Base-by-base conservation (phyloP, 257 asterid species). In the Fraxinus pennsylvanica region DNA sequence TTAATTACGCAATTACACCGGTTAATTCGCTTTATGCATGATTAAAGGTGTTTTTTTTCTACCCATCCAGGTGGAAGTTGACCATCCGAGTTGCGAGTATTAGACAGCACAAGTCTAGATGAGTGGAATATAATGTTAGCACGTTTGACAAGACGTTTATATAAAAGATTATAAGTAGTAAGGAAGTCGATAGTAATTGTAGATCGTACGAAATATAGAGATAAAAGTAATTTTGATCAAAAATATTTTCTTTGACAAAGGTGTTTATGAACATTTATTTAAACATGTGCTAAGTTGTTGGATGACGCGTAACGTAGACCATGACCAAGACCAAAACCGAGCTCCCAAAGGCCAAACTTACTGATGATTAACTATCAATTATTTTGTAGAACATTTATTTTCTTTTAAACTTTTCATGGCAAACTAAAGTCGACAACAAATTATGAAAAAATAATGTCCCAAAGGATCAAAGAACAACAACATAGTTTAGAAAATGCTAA, bases 401-500 rank as follows among this genome's bases (percentile, higher is more conserved):
- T 61, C 68, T 22, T 22, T 21, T 61, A 25, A 61, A 9, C 32
- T 22, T 25, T 61, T 61, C 33, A 61, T 63, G 69, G 69, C 33
- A 63, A 63, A 63, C 69, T 63, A 3, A 22, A 22, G 69, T 63
- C 19, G 10, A 63, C 10, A 63, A 22, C 69, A 63, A 63, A 63
- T 63, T 63, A 63, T 21, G 69, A 63, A 63, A 68, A 74, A 70
- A 27, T 68, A 27, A 22, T 25, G 39, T 76, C 33, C 29, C 19
- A 81, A 38, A 50, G 69, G 57, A 85, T 75, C 68, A 83, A 82
- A 78, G 77, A 82, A 85, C 81, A 83, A 78, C 80, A 84, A 71
- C 36, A 22, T 9, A 78, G 52, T 50, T 43, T 35, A 76, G 76
- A 70, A 72, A 84, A 61, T 61, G 70, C 82, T 71, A 79, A 54